Base-by-base conservation (phyloP, 2,329 filamentous ascomycete genomes). In the Microdochium trichocladiopsis region DNA sequence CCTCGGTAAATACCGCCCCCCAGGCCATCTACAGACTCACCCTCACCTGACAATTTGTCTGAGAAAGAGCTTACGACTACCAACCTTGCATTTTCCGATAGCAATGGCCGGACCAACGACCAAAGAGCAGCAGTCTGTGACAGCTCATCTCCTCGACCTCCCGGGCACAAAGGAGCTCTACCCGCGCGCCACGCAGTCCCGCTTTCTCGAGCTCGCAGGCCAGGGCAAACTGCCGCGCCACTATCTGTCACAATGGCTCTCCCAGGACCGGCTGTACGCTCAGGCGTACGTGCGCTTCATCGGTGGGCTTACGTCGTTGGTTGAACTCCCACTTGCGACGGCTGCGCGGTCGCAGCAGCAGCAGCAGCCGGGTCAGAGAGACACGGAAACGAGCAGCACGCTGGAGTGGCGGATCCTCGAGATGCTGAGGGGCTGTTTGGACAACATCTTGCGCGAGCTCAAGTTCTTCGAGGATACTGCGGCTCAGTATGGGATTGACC, bases 191-290 rank as follows among this genome's bases (percentile, higher is more conserved):
- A 67, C 63, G 4, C 57, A 58, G 50, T 52, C 53, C 28, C 51
- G 53, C 2, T 66, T 65, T 52, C 62, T 67, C 48, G 53, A 50
- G 16, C 55, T 61, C 23, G 63, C 60, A 4, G 64, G 64, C 22
- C 52, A 60, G 49, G 64, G 64, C 25, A 56, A 57, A n/a, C 56
- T 67, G 10, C 50, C 59, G 10, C 53, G 51, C 2, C 52, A 55
- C 1, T 49, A 53, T 1, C 61, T 67, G 2, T 60, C 59, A 49
- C 54, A 62, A 37, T 67, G 64, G 64, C 53, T 67, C 9, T 61
- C 64, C 9, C 63, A 67, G 54, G 64, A 67, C 51, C 59, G 64
- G 22, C 57, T 65, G 24, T 67, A 67, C 50, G 62, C 62, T 21
- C 61, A 65, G 51, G 63, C 64, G 14, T 66, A 66, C 50, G 51